Conservation (phyloP, 306 rosid genomes). For the Vigna angularis region DNA sequence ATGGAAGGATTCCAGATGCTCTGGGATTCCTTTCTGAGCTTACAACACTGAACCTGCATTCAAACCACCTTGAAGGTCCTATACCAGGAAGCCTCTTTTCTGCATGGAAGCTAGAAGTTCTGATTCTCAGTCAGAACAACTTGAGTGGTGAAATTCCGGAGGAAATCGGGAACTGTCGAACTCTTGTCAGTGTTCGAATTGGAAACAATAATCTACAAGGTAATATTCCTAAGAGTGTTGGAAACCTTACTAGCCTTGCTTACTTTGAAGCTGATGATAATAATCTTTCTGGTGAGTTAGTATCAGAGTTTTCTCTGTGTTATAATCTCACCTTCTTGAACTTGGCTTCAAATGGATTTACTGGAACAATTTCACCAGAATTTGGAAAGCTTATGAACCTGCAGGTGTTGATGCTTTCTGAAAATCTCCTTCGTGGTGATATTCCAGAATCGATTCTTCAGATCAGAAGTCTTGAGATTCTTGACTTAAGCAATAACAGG, state of each 20-base stretch:
- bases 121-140: not conserved
- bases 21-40: not conserved
- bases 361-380: slow-evolving; percentile 66
- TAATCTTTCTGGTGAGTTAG: slow-evolving; percentile 69
- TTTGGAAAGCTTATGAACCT: slow-evolving; percentile 74
- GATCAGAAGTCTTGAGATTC: not conserved
- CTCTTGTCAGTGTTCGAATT: slow-evolving; percentile 40
- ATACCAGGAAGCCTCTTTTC: not conserved
- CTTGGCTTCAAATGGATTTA: slow-evolving; percentile 76
- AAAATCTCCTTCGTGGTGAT: slow-evolving; percentile 60
- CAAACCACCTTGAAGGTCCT: slow-evolving; percentile 17
- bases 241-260: slow-evolving; percentile 73
- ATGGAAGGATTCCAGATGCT: not conserved
- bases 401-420: slow-evolving; percentile 80
- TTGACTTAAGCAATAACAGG: slow-evolving; percentile 1
- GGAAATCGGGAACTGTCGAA: slow-evolving; percentile 9
- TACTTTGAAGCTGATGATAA: slow-evolving; percentile 84
- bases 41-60: not conserved
- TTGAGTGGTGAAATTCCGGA: not conserved
- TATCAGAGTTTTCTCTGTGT: slow-evolving; percentile 62
- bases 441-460: slow-evolving; percentile 52
- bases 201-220: slow-evolving; percentile 23
- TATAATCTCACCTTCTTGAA: slow-evolving; percentile 78
- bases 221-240: slow-evolving; percentile 22
- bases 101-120: not conserved